Conservation (phyloP, 164 flowering plant genomes). For the Sedum album region DNA sequence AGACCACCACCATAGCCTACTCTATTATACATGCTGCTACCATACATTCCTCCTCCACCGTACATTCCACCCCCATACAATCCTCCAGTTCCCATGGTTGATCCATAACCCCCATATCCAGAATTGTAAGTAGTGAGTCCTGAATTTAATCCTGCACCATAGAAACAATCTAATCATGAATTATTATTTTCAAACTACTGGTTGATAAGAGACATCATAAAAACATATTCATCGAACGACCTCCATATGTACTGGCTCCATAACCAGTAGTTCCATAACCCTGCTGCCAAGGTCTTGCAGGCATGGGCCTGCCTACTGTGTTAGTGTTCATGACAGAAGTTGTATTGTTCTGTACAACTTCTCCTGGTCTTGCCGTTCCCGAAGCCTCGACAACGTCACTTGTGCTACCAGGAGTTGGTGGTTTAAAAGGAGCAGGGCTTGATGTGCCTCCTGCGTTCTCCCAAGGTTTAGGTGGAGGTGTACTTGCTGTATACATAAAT, state of each 20-base stretch:
- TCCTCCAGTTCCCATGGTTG: constrained; percentile 29
- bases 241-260: constrained; percentile 47
- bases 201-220: background rate
- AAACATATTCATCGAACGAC: constrained; percentile 15
- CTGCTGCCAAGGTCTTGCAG: constrained; percentile 91
- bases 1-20: constrained; percentile 50
- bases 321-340: constrained; percentile 37
- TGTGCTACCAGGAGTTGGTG: constrained; percentile 73
- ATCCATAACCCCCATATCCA: background rate
- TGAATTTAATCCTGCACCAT: constrained; percentile 47
- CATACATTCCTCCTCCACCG: constrained; percentile 39
- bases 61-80: constrained; percentile 35
- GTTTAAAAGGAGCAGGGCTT: constrained; percentile 79
- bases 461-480: constrained; percentile 80
- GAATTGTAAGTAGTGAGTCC: constrained; percentile 42
- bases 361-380: constrained; percentile 91
- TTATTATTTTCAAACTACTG: background rate
- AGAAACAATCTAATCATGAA: background rate
- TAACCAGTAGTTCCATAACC: constrained; percentile 28
- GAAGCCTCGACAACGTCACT: constrained; percentile 90
- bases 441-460: constrained; percentile 58
- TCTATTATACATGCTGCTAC: constrained; percentile 31
- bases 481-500: constrained; percentile 26
- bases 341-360: constrained; percentile 46
- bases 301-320: constrained; percentile 61